Base-by-base conservation (phyloP, 2,329 filamentous ascomycete species). In the Fusarium chlamydosporum region DNA sequence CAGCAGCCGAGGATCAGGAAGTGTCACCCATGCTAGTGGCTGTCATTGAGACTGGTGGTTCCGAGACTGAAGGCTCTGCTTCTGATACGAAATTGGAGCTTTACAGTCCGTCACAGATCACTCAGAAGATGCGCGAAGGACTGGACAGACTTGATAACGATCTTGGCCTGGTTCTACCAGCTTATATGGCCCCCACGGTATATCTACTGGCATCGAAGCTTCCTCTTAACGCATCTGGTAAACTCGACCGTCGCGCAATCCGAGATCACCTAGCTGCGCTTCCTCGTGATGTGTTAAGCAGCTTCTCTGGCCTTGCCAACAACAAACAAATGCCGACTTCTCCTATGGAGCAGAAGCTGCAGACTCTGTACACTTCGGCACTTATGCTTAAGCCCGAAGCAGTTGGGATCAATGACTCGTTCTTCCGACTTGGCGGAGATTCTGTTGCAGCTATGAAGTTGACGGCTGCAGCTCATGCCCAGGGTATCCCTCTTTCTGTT, bases 401-500 rank as follows among this genome's bases (percentile, higher is more conserved):
- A 16, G 34, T 51, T 29, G 47, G 47, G 26, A 51, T 51, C 23
- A 51, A 41, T 52, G 48, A 52, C 48, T 51, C 47, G 11, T 52
- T 52, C 13, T 40, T 52, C 48, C 35, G 35, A 38, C 34, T 51
- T 51, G 47, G 47, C 4, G 47, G 47, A 27, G 47, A 51, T 31
- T 38, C 47, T 29, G 47, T 51, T 38, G 23, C 47, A 37, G 47
- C 47, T 38, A 51, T 51, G 34, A 40, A 41, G 35, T 41, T 52
- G 35, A 41, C 35, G 35, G 48, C 48, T 11, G 35, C 48, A 15
- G 48, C 48, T 52, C 35, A 52, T 52, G 13, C 48, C 37, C 35
- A 41, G 26, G 47, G 18, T 20, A 51, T 51, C 23, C 47, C 47
- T 38, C 34, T 51, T 51, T 38, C 47, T 51, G 47, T 51, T 51